Percentiles rank a stretch among this genome's conserved stretches.
Conservation (phyloP, 345 rosid genomes). For the Combretum micranthum region DNA sequence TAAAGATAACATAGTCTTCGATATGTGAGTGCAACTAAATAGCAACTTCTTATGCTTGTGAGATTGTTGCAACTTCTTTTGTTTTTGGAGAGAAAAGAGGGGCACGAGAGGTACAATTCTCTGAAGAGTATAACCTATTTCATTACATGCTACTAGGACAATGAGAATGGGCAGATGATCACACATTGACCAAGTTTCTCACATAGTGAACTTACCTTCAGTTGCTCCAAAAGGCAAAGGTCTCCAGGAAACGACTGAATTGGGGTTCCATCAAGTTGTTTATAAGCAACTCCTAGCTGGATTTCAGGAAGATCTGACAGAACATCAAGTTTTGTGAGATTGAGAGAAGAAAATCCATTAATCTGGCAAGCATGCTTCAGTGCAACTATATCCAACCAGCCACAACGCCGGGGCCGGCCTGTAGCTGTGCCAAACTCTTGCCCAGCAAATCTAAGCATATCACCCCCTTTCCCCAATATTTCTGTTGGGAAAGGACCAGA, state of each 20-base stretch:
- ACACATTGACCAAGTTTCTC: no score
- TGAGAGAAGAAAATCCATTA: slow-evolving; percentile 86
- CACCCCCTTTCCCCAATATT: slow-evolving; percentile 78
- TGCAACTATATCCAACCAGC: slow-evolving; percentile 97
- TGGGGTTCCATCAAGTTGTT: slow-evolving; percentile 63
- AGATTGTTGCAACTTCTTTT: no score
- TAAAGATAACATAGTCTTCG: no score
- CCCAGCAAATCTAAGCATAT: slow-evolving; percentile 76
- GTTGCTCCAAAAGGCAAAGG: slow-evolving; percentile 70
- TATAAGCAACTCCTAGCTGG: slow-evolving; percentile 73
- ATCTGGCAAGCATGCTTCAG: slow-evolving; percentile 74
- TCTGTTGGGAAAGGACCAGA: slow-evolving; percentile 99
- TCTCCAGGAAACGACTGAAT: slow-evolving; percentile 80
- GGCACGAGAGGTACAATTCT: no score
- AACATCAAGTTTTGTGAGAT: slow-evolving; percentile 93
- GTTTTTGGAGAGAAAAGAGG: no score
- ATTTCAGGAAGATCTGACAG: slow-evolving; percentile 79
- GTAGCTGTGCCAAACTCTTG: slow-evolving; percentile 97
- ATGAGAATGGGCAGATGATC: no score
- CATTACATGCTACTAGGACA: no score
- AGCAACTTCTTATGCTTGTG: no score
- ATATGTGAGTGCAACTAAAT: no score
- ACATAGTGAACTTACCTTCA: slow-evolving; percentile 71
- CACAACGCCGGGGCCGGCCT: slow-evolving; percentile 99
- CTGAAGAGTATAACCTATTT: no score